phyloP scores from a whole-genome alignment of 2,329 filamentous ascomycete genomes.

The Parafenestella ontariensis region DNA sequence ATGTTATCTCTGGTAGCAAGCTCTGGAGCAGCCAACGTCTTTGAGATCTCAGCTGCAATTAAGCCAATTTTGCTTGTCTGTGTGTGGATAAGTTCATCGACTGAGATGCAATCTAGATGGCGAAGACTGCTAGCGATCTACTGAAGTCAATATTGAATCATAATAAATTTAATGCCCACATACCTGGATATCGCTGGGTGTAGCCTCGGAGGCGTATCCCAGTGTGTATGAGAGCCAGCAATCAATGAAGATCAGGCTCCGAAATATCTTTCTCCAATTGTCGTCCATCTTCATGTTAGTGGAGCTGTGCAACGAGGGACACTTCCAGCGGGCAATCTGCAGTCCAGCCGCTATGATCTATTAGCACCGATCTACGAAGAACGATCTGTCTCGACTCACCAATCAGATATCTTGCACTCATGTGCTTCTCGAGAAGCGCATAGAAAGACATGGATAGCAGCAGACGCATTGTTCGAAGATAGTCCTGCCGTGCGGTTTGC shows the following conservation, averaged over 20 bases:
- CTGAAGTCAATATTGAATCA: constrained; percentile 16
- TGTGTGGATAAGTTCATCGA: constrained; percentile 43
- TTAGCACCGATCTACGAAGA: constrained; percentile 1
- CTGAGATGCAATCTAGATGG: constrained; percentile 17
- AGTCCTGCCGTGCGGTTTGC: constrained; percentile 35
- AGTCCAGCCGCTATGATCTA: constrained; percentile 40
- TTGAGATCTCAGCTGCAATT: constrained; percentile 46
- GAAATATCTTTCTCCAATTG: constrained; percentile 37
- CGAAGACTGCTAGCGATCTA: constrained; percentile 32
- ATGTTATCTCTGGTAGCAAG: constrained; percentile 39
- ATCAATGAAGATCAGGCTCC: constrained; percentile 50
- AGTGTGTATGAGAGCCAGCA: constrained; percentile 49
- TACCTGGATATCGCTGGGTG: constrained; percentile 38
- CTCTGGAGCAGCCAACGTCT: constrained; percentile 40
- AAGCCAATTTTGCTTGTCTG: constrained; percentile 47
- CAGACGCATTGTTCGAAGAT: constrained; percentile 45
- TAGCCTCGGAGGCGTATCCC: constrained; percentile 44
- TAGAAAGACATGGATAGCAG: constrained; percentile 47
- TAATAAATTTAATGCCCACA: not conserved
- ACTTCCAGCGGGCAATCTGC: constrained; percentile 47
- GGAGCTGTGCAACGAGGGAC: constrained; percentile 11
- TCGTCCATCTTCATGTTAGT: constrained; percentile 12
- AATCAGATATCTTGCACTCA: constrained; percentile 47
- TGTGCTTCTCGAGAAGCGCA: constrained; percentile 48
- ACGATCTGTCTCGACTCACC: constrained; percentile 25